Evolutionary conservation across 1,284 basidiomycete genomes (phyloP), one percentile per base, ranked within the genome.

Genomic region (Lentinula novae-zelandiae): DNA sequence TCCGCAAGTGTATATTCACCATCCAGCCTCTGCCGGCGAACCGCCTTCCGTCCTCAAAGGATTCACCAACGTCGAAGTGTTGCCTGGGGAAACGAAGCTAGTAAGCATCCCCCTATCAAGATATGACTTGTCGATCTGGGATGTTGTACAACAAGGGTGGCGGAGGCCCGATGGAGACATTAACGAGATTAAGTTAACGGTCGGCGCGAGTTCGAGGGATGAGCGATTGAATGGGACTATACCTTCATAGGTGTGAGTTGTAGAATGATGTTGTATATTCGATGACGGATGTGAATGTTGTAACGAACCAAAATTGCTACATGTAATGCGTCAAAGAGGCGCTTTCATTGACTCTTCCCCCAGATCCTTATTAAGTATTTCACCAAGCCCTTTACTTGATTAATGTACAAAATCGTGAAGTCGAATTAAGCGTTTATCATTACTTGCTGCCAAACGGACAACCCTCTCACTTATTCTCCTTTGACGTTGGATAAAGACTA

Each of bases 1-100:
- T n/a, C 83, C 85, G 1, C 87, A 89, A 71, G 70, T 90, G 5
- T 90, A 90, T 70, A 58, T 89, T 12, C 78, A 83, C 66, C 82
- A 84, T 68, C 84, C 86, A 0, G 60, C 76, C 0, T 82, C 80
- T 0, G 76, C 85, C 1, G 76, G 76, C 15, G 82, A 85, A 62
- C 86, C 87, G 1, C 88, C 88, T 0, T 80, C 79, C 8, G 67
- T 88, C 54, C 73, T 90, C 38, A 84, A 81, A 67, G 88, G 88
- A 3, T 90, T 90, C 72, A 83, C 82, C n/a, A 76, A 85, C 62
- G 71, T 85, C 9, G 77, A 78, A 27, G 65, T 88, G 0, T 62
- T 67, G 0, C 76, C 84, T 1, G 82, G 82, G 0, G 70, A 84
- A 63, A 79, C 72, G 12, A 71, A 69, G 61, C 72, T 65, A 1